phyloP scores from a whole-genome alignment of 2,329 filamentous ascomycete genomes.

The Trichoderma sp. region DNA sequence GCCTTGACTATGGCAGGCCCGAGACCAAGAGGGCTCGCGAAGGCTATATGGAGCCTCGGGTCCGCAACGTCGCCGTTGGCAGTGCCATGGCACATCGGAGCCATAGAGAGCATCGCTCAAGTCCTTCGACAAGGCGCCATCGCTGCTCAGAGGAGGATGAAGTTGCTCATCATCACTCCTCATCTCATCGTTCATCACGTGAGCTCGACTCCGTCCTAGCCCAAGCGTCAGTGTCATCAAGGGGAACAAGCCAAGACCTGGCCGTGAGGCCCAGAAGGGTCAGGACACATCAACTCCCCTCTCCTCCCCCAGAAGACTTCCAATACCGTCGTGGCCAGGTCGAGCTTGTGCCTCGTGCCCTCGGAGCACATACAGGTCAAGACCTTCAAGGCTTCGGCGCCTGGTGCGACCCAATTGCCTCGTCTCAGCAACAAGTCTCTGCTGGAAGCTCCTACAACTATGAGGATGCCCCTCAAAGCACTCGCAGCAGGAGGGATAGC shows the following conservation, averaged over 20 bases:
- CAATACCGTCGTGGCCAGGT: constrained; percentile 1
- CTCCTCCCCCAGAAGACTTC: constrained; percentile 22
- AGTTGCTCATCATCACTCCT: constrained; percentile 8
- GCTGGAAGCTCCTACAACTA: background rate
- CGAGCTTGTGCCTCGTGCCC: background rate
- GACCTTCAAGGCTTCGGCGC: constrained; percentile 26
- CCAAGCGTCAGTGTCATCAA: constrained; percentile 16
- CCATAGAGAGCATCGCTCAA: constrained; percentile 6
- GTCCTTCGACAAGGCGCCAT: constrained; percentile 4
- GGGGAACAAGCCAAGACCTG: constrained; percentile 7
- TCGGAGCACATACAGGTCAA: background rate
- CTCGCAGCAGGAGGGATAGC: background rate
- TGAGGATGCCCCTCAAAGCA: constrained; percentile 2
- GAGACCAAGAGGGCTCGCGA: constrained; percentile 5
- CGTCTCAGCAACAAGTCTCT: constrained; percentile 1
- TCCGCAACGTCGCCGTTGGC: background rate
- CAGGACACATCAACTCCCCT: constrained; percentile 12
- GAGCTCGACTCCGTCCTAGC: constrained; percentile 16
- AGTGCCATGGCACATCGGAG: constrained; percentile 2
- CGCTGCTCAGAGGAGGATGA: constrained; percentile 14
- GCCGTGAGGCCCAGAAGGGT: background rate
- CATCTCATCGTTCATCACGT: constrained; percentile 24
- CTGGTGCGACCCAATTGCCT: constrained; percentile 22
- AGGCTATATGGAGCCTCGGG: background rate
- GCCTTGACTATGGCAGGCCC: constrained; percentile 12